Evolutionary conservation across 148 eudicot genomes (phyloP), one percentile per base, ranked within the genome.

Genomic region (Camellia lanceoleosa): DNA sequence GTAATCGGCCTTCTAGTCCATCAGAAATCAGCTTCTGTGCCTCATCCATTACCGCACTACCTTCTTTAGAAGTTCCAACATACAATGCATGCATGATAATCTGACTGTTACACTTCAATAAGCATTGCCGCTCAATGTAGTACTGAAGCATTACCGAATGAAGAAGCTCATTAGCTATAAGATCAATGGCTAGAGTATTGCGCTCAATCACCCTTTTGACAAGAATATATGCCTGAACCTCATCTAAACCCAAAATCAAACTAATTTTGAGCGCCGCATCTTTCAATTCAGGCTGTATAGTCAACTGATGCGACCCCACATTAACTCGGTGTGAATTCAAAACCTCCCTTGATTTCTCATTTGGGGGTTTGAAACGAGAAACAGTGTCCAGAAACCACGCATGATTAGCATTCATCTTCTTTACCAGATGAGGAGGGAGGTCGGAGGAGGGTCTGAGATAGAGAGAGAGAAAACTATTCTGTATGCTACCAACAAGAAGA

Each of bases 171-270:
- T 87, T 86, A 74, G 71, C 79, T 47, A 80, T 15, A 75, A 68
- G 80, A 79, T 84, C 89, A 65, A 74, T 82, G 68, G 78, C 79
- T 56, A 75, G 64, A 80, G 77, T 80, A n/a, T 82, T 88, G 77
- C 75, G 80, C 81, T 89, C 90, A 65, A 80, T 60, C 51, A 82
- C 84, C 80, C 98, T 90, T 78, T 91, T 81, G 15, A 91, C 93
- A 61, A 94, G 79, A 71, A 96, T 92, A 80, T 96, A 96, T 7
- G 99, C 91, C 72, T 96, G 99, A 80, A 96, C 89, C 91, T 96
- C 99, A 81, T 96, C 95, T 82, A 96, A 82, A 81, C 90, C 98
- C 91, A 89, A 81, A 68, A 83, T 72, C 20, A 91, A 87, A 83
- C 99, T 95, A 52, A 93, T 89, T 54, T 87, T 90, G 71, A 95